Conservation (phyloP, 2,329 filamentous ascomycete genomes). For the Grosmannia penicillata region DNA sequence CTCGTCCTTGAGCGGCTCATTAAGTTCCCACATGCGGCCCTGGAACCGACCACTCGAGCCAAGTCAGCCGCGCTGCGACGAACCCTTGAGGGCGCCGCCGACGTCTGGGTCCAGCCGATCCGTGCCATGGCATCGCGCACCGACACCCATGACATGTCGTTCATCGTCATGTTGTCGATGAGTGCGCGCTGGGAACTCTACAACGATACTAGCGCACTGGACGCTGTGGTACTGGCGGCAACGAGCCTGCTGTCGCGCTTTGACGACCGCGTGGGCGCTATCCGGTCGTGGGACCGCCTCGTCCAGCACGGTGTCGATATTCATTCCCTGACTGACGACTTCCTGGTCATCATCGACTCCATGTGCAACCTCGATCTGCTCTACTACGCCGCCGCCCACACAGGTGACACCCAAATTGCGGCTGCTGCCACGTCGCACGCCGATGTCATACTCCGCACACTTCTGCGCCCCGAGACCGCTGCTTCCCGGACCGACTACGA, state of each 20-base stretch:
- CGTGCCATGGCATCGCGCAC: constrained; percentile 22
- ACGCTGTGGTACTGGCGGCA: constrained; percentile 26
- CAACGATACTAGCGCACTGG: constrained; percentile 17
- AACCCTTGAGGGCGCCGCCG: constrained; percentile 14
- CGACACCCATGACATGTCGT: constrained; percentile 39
- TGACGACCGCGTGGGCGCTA: constrained; percentile 25
- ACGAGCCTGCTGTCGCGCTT: constrained; percentile 26
- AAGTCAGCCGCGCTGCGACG: constrained; percentile 9
- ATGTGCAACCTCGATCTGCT: constrained; percentile 25
- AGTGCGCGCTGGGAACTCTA: constrained; percentile 28
- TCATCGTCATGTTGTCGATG: constrained; percentile 35
- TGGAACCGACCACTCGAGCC: constrained; percentile 5
- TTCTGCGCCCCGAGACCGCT: constrained; percentile 21
- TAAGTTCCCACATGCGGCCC: constrained; percentile 14
- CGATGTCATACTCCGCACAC: constrained; percentile 21
- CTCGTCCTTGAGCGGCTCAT: constrained; percentile 18
- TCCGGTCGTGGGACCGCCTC: constrained; percentile 32
- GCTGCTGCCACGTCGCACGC: constrained; percentile 23
- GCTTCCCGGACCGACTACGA: neutral
- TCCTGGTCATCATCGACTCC: constrained; percentile 27
- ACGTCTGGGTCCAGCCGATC: constrained; percentile 20
- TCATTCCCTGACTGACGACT: constrained; percentile 18
- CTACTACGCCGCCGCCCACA: constrained; percentile 20
- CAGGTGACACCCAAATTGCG: constrained; percentile 13
- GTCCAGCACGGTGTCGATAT: constrained; percentile 17